Conservation (phyloP, 2,329 filamentous ascomycete genomes). For the Botrytis hyacinthi region DNA sequence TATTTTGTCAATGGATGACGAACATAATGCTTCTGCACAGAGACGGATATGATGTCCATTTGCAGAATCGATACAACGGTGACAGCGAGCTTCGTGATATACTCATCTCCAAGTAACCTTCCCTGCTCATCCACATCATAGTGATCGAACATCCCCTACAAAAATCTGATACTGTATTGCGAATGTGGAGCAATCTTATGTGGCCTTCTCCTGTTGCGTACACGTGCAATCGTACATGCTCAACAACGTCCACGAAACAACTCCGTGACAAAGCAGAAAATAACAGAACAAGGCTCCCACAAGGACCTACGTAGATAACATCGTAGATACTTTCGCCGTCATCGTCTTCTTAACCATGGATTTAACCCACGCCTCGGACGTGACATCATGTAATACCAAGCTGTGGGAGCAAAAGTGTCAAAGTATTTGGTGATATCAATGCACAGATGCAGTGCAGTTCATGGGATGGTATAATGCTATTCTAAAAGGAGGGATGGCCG, state of each 20-base stretch:
- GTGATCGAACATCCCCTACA: neutral
- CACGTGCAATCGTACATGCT: constrained; percentile 14
- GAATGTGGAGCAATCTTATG: constrained; percentile 14
- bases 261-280: constrained; percentile 2
- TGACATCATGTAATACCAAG: constrained; percentile 16
- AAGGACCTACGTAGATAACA: constrained; percentile 6
- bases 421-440: neutral
- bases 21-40: constrained; percentile 16
- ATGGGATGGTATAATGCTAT: neutral
- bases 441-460: neutral
- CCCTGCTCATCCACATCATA: neutral
- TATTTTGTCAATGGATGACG: constrained; percentile 15
- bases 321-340: constrained; percentile 4
- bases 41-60: constrained; percentile 10
- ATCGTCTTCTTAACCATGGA: neutral
- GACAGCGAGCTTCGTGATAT: constrained; percentile 14
- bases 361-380: constrained; percentile 6
- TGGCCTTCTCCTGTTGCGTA: constrained; percentile 12
- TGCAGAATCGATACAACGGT: constrained; percentile 15
- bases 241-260: constrained; percentile 2
- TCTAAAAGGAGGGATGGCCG: neutral
- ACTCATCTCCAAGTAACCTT: neutral
- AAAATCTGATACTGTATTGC: neutral
- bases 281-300: constrained; percentile 4
- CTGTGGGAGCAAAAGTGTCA: neutral